phyloP scores from a whole-genome alignment of 768 basidiomycete species.

The Leucocoprinus leucothites region DNA sequence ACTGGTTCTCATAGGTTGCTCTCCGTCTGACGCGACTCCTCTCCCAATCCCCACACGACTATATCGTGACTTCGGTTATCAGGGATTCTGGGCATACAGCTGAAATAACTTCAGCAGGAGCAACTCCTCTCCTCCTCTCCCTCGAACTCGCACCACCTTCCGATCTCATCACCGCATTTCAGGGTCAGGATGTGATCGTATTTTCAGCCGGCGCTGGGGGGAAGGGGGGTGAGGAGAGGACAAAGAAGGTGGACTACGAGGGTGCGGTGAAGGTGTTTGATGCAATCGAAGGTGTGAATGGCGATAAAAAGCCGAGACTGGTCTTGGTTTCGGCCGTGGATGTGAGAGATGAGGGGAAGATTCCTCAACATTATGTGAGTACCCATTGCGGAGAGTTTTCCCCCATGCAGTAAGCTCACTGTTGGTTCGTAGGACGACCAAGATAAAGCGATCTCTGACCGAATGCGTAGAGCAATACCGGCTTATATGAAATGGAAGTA shows the following conservation, averaged over 20 bases:
- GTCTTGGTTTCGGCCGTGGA: slow-evolving; percentile 62
- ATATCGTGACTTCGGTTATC: slow-evolving; percentile 54
- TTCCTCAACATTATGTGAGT: slow-evolving; percentile 52
- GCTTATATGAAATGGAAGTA: slow-evolving; percentile 48
- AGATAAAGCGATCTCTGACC: slow-evolving; percentile 41
- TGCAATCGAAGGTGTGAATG: slow-evolving; percentile 52
- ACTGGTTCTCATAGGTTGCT: slow-evolving; percentile 30
- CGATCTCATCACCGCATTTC: slow-evolving; percentile 46
- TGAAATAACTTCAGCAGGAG: slow-evolving; percentile 41
- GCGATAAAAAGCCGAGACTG: slow-evolving; percentile 43
- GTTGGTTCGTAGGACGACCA: slow-evolving; percentile 35
- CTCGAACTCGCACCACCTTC: slow-evolving; percentile 47
- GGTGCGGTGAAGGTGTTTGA: slow-evolving; percentile 71
- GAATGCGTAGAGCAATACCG: slow-evolving; percentile 41
- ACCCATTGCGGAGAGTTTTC: too few species aligned
- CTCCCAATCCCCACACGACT: slow-evolving; percentile 22
- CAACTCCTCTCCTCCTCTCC: slow-evolving; percentile 50
- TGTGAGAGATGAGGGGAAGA: slow-evolving; percentile 44
- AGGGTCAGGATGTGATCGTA: slow-evolving; percentile 40
- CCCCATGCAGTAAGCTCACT: not conserved
- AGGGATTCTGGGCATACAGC: slow-evolving; percentile 41
- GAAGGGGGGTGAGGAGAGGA: slow-evolving; percentile 52
- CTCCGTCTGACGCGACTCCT: slow-evolving; percentile 50
- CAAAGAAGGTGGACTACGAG: slow-evolving; percentile 56
- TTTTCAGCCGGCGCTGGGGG: slow-evolving; percentile 54